Base-by-base conservation (phyloP, 2,329 filamentous ascomycete genomes). In the Esteya vermicola region DNA sequence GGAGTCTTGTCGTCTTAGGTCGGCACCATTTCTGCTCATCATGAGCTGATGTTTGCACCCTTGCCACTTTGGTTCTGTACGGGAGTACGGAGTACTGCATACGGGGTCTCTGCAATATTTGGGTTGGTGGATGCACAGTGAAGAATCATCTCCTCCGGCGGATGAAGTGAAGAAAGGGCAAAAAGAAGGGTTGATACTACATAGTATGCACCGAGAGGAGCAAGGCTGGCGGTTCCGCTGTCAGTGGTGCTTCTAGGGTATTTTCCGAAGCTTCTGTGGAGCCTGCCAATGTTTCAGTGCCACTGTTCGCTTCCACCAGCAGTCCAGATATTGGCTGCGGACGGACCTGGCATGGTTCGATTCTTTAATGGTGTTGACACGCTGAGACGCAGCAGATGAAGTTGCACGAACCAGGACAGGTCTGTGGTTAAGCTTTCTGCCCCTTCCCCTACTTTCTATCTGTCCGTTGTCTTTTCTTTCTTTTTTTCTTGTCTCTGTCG, bases 41-140 rank as follows among this genome's bases (percentile, higher is more conserved):
- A 45, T 47, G 41, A 33, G 41, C 43, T 45, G 45, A 47, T 43
- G 30, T 20, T 14, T 7, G 6, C 8, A 22, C 10, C 35, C 14
- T 27, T 37, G 35, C 35, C 8, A 21, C 12, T 23, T 12, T n/a
- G n/a, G n/a, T n/a, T n/a, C n/a, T n/a, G n/a, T n/a, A n/a, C n/a
- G n/a, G n/a, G n/a, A n/a, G n/a, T n/a, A n/a, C n/a, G n/a, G n/a
- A n/a, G n/a, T n/a, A n/a, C n/a, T n/a, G n/a, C n/a, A n/a, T n/a
- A n/a, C n/a, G n/a, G n/a, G n/a, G n/a, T n/a, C n/a, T n/a, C n/a
- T n/a, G n/a, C n/a, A n/a, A n/a, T n/a, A n/a, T n/a, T n/a, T n/a
- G n/a, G n/a, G n/a, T n/a, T n/a, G n/a, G n/a, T n/a, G n/a, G n/a
- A n/a, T n/a, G n/a, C n/a, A n/a, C n/a, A n/a, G n/a, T n/a, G n/a